Conservation (phyloP, 2,329 filamentous ascomycete genomes). For the Nothophaeocryptopus gaeumannii region DNA sequence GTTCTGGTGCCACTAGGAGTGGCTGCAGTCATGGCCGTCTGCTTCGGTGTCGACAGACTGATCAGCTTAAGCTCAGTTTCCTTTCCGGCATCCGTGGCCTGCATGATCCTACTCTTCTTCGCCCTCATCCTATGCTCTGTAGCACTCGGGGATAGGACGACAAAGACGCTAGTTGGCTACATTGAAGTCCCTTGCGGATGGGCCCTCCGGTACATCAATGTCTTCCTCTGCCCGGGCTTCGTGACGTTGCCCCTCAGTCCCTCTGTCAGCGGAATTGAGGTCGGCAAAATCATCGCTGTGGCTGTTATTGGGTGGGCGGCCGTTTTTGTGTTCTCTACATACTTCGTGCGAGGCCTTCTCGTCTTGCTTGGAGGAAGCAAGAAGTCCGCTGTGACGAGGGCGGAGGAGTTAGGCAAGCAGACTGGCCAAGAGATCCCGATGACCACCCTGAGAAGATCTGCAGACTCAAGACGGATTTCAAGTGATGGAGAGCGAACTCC, state of each 20-base stretch:
- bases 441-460: conserved; percentile 13
- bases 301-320: conserved; percentile 57
- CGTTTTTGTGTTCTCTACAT: conserved; percentile 25
- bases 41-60: conserved; percentile 42
- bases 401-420: conserved; percentile 50
- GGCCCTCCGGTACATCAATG: conserved; percentile 57
- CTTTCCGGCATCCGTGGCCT: conserved; percentile 61
- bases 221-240: conserved; percentile 60
- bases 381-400: conserved; percentile 50
- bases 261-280: conserved; percentile 53
- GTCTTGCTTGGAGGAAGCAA: conserved; percentile 53
- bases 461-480: background rate
- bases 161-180: conserved; percentile 47
- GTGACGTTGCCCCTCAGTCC: conserved; percentile 58
- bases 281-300: conserved; percentile 58
- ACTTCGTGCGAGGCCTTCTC: conserved; percentile 52
- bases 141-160: conserved; percentile 49
- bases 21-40: conserved; percentile 39
- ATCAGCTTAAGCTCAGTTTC: conserved; percentile 49
- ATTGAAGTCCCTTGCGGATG: conserved; percentile 59
- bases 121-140: conserved; percentile 49
- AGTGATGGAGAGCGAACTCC: background rate
- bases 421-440: conserved; percentile 50
- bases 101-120: conserved; percentile 55
- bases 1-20: conserved; percentile 50